Evolutionary conservation across 305 asterid genomes (phyloP), one percentile per base, ranked within the genome.

Genomic region (Fraxinus greggii): DNA sequence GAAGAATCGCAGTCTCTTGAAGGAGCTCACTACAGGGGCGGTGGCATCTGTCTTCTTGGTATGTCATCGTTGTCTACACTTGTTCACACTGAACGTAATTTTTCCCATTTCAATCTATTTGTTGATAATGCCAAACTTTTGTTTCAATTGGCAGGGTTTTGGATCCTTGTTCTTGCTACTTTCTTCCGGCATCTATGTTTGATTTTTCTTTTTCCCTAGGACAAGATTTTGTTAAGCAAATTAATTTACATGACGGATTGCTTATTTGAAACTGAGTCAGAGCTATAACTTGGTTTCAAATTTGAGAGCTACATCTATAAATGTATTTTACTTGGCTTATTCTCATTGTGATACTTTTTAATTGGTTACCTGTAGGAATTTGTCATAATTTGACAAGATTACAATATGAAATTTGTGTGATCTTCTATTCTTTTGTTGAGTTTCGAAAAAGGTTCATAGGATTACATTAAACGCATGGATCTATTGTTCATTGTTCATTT

Each of bases 1-100:
- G 91, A 95, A 86, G 90, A 92, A 88, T 29, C 97, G 97, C 84
- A 90, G 90, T 79, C 96, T 95, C 56, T 89, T 91, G 13, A 93
- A 90, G 93, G 99, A 95, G 88, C 93, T 95, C 79, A 81, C 88
- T n/a, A 92, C 98, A 0, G 97, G 98, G n/a, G 90, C 93, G 24
- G 89, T 93, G 75, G 98, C 99, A 72, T 95, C 99, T 23, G 90
- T 95, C 85, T 95, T 95, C 92, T 85, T 95, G 96, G 99, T 95
- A 91, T 0, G 85, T 77, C 76, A 69, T 19, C 35, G 1, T 23
- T 10, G 4, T 28, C 7, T 23, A n/a, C 38, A 32, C 38, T 51
- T 13, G 13, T 67, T 77, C 54, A 70, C 65, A 29, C 38, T 2
- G 12, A 69, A 28, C 13, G 31, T 35, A 65, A 45, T 0, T 54